Evolutionary conservation across 2,329 filamentous ascomycete genomes (phyloP).

Genomic region (Thyridium curvatum): DNA sequence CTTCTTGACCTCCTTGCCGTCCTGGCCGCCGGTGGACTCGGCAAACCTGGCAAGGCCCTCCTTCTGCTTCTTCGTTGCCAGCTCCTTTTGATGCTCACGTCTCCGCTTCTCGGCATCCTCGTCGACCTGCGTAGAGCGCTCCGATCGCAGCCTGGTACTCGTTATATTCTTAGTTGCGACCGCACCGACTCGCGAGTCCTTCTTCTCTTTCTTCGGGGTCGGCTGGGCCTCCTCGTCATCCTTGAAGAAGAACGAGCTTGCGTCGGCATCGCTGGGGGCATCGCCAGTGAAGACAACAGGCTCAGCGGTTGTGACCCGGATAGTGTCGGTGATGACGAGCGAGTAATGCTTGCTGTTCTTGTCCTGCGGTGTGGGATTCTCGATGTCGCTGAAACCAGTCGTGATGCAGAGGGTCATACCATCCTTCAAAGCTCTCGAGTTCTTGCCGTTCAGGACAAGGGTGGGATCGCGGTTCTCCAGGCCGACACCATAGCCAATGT

Average conservation of each 20-base stretch:
- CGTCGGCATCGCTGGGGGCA: conserved; percentile 84
- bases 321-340: conserved; percentile 84
- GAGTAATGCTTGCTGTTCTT: conserved; percentile 88
- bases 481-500: conserved; percentile 85
- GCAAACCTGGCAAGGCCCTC: conserved; percentile 82
- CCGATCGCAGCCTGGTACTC: conserved; percentile 84
- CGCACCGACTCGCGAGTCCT: conserved; percentile 73
- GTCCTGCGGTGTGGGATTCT: conserved; percentile 80
- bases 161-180: conserved; percentile 94
- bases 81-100: conserved; percentile 86
- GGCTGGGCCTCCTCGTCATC: conserved; percentile 86
- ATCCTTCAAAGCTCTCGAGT: conserved; percentile 74
- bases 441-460: conserved; percentile 82
- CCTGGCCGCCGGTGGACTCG: conserved; percentile 76
- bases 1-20: conserved; percentile 91
- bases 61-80: conserved; percentile 79
- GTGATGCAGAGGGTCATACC: conserved; percentile 95
- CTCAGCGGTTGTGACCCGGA: conserved; percentile 76
- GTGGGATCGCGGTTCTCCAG: conserved; percentile 85
- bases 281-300: conserved; percentile 89
- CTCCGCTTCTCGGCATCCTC: conserved; percentile 85
- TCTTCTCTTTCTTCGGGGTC: conserved; percentile 86
- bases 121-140: conserved; percentile 80
- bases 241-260: conserved; percentile 97
- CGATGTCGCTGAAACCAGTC: conserved; percentile 83